Evolutionary conservation across 345 rosid species (phyloP).

Genomic region (Moricandia arvensis): DNA sequence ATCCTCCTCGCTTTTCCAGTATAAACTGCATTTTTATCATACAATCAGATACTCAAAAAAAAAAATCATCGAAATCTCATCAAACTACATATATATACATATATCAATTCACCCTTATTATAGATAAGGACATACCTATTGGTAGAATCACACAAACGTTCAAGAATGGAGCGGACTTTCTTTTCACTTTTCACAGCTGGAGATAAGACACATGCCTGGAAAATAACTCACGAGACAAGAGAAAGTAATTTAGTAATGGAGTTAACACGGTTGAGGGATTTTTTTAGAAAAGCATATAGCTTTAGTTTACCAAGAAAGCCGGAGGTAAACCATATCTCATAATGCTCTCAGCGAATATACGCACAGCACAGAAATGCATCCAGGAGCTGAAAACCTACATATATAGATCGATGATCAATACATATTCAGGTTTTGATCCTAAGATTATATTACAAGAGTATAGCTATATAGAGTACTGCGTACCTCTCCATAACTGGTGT

Average conservation of each 20-base stretch:
- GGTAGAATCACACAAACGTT: conserved; percentile 63
- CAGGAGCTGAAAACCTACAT: conserved; percentile 94
- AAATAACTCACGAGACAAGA: conserved; percentile 23
- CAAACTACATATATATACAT: not conserved
- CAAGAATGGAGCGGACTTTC: conserved; percentile 92
- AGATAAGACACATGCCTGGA: conserved; percentile 86
- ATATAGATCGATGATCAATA: not conserved
- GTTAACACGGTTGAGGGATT: not conserved
- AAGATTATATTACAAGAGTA: not conserved
- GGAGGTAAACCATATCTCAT: conserved; percentile 99
- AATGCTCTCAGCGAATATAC: conserved; percentile 90
- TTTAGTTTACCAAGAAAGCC: conserved; percentile 72
- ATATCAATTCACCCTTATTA: not conserved
- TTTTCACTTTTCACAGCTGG: conserved; percentile 82
- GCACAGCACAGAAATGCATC: conserved; percentile 99
- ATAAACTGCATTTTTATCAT: conserved; percentile 51
- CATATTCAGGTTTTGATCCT: not conserved
- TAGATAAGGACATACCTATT: conserved; percentile 60
- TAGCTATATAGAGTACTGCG: not conserved
- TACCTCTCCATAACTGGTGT: conserved; percentile 97
- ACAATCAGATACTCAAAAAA: not conserved
- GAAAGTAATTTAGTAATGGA: not conserved
- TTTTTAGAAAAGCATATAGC: not conserved
- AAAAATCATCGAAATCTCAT: not conserved
- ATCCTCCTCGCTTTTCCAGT: conserved; percentile 94